A percentile compares a stretch with the other conserved stretches of the same genome.
These are phyloP conservation scores for Agaricus sinodeliciosus DNA, from an alignment of 768 basidiomycete genomes.

Conservation along the genomic window DNA sequence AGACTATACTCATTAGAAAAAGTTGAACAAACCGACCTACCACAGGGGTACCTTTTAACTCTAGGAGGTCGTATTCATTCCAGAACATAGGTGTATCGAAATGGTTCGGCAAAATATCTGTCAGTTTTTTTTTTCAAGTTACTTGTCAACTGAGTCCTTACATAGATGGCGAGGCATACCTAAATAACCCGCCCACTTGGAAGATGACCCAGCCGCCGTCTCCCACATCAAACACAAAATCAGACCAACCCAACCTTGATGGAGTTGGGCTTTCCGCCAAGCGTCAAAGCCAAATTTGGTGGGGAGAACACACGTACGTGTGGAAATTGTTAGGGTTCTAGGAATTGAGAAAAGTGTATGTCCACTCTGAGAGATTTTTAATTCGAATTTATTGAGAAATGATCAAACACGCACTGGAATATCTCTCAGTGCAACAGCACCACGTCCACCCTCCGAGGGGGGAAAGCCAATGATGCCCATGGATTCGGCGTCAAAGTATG, in stretches of 20 bases:
- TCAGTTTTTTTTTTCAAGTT: neutral
- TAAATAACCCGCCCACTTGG: conserved; percentile 71
- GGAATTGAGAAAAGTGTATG: conserved; percentile 81
- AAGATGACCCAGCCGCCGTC: conserved; percentile 49
- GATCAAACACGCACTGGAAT: conserved; percentile 46
- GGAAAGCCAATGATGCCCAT: conserved; percentile 44
- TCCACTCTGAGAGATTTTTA: conserved; percentile 45
- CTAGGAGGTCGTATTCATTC: conserved; percentile 61
- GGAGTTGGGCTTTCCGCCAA: conserved; percentile 58
- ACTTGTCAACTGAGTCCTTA: neutral
- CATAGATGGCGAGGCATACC: conserved; percentile 27
- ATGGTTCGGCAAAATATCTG: conserved; percentile 57
- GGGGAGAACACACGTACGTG: conserved; percentile 66
- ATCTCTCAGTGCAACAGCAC: conserved; percentile 67
- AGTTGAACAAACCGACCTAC: conserved; percentile 51
- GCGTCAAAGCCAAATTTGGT: conserved; percentile 47
- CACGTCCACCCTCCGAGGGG: conserved; percentile 55
- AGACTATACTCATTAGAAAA: neutral
- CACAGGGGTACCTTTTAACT: conserved; percentile 81
- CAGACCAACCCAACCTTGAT: conserved; percentile 77
- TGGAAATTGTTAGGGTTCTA: conserved; percentile 68
- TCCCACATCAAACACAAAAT: conserved; percentile 99
- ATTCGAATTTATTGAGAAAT: neutral
- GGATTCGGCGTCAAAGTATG: conserved; percentile 36
- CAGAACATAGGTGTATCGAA: conserved; percentile 98